Evolutionary conservation across 352 stramenopile species (phyloP).

Genomic region (Globisporangium megalacanthum): DNA sequence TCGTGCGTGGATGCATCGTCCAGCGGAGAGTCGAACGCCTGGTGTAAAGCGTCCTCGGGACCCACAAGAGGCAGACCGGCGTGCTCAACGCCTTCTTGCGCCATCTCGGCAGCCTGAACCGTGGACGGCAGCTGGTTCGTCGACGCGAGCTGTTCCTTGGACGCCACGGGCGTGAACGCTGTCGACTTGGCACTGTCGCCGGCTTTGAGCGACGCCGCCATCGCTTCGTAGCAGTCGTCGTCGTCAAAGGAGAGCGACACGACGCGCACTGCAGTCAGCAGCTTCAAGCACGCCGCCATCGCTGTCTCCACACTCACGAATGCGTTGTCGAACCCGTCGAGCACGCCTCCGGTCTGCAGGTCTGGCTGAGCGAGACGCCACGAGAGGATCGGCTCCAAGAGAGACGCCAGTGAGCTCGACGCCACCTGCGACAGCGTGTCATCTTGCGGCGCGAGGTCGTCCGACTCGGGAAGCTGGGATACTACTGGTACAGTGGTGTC

Average conservation of each 20-base stretch:
- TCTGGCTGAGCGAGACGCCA: constrained; percentile 65
- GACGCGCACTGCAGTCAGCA: constrained; percentile 36
- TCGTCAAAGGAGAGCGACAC: constrained; percentile 63
- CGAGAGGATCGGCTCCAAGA: constrained; percentile 53
- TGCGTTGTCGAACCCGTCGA: constrained; percentile 71
- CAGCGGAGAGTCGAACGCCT: background rate
- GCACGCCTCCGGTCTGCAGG: constrained; percentile 50
- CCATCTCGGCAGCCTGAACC: constrained; percentile 4
- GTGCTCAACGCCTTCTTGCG: constrained; percentile 7
- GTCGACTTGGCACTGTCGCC: constrained; percentile 9
- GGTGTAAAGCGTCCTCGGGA: background rate
- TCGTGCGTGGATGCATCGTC: background rate
- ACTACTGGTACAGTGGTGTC: constrained; percentile 10
- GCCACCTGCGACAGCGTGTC: background rate
- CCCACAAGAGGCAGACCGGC: too few relatives aligned
- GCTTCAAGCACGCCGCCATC: constrained; percentile 30
- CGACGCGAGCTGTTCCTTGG: constrained; percentile 1
- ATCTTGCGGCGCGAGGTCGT: constrained; percentile 1
- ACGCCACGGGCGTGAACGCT: constrained; percentile 4
- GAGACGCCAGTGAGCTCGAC: constrained; percentile 16
- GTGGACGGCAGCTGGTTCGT: constrained; percentile 3
- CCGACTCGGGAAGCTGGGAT: constrained; percentile 17
- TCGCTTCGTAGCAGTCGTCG: constrained; percentile 63
- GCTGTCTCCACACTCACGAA: constrained; percentile 37
- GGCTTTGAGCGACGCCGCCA: constrained; percentile 18